These are phyloP conservation scores for Aspergillus aculeatinus DNA, from an alignment of 2,329 filamentous ascomycete genomes.

Conservation along the genomic window DNA sequence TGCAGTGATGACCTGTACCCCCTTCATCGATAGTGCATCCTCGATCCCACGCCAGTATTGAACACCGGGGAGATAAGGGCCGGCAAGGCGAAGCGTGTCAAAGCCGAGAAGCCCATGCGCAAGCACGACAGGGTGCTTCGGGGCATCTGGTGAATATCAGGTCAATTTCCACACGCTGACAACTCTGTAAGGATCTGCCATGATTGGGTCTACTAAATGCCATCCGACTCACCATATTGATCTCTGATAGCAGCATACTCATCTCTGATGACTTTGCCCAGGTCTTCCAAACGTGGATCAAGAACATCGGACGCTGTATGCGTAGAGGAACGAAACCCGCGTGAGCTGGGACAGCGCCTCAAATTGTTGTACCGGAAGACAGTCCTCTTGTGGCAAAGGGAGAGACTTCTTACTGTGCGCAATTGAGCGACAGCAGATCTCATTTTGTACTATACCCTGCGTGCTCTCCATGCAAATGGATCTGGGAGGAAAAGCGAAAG, in stretches of 20 bases:
- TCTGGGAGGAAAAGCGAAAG: not conserved
- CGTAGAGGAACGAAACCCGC: conserved; percentile 21
- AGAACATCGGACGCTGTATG: conserved; percentile 20
- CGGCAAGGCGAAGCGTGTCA: conserved; percentile 59
- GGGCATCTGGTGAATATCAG: conserved; percentile 33
- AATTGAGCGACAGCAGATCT: conserved; percentile 13
- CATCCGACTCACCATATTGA: conserved; percentile 51
- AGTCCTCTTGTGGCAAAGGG: not conserved
- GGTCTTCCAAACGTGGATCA: conserved; percentile 52
- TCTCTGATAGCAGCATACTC: conserved; percentile 61
- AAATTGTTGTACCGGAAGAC: not conserved
- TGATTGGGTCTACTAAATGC: too few relatives aligned
- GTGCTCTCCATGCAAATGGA: not conserved
- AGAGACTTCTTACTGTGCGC: conserved; percentile 2
- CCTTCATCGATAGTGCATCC: conserved; percentile 56
- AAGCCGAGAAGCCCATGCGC: conserved; percentile 68
- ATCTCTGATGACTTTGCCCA: conserved; percentile 58
- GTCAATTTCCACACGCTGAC: not conserved
- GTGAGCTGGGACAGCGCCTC: not conserved
- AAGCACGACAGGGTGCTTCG: conserved; percentile 60
- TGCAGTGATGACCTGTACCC: conserved; percentile 61
- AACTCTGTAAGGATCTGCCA: not conserved
- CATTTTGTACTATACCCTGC: conserved; percentile 19
- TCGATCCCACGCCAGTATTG: conserved; percentile 66
- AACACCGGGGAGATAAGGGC: conserved; percentile 55